Evolutionary conservation across 208 protist genomes (phyloP).

Genomic region (Trypanosoma cruzi): DNA sequence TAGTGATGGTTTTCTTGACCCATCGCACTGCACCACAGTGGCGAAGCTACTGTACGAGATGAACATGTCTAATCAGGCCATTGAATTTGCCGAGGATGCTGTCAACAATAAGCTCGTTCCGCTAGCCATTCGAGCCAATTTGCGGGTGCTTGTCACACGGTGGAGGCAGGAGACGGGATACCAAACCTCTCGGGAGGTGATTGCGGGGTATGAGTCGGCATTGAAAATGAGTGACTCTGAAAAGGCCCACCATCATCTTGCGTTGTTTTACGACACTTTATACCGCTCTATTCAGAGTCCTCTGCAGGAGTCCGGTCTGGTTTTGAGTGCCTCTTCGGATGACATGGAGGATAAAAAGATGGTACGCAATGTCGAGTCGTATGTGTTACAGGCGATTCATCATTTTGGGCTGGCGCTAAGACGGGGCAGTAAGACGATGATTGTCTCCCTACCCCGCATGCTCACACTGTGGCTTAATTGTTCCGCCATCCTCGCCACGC

Average conservation of each 20-base stretch:
- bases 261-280: constrained; percentile 93
- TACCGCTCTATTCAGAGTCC: constrained; percentile 33
- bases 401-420: constrained; percentile 90
- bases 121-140: constrained; percentile 45
- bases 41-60: constrained; percentile 90
- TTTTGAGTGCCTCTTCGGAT: not conserved
- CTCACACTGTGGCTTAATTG: constrained; percentile 96
- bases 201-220: constrained; percentile 74
- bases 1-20: constrained; percentile 21
- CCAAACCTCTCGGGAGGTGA: constrained; percentile 78
- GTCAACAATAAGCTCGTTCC: constrained; percentile 33
- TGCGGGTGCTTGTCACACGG: constrained; percentile 74
- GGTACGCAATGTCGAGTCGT: constrained; percentile 42
- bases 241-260: constrained; percentile 91
- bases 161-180: constrained; percentile 82
- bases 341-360: constrained; percentile 28
- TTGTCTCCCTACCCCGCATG: constrained; percentile 94
- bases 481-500: constrained; percentile 33
- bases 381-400: constrained; percentile 54
- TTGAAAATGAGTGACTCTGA: constrained; percentile 78
- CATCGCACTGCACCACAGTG: constrained; percentile 71
- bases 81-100: constrained; percentile 74
- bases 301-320: not conserved
- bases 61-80: constrained; percentile 69
- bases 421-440: constrained; percentile 85